phyloP scores from a whole-genome alignment of 371 early-diverging fungal species.

The Actinomortierella wolfii region DNA sequence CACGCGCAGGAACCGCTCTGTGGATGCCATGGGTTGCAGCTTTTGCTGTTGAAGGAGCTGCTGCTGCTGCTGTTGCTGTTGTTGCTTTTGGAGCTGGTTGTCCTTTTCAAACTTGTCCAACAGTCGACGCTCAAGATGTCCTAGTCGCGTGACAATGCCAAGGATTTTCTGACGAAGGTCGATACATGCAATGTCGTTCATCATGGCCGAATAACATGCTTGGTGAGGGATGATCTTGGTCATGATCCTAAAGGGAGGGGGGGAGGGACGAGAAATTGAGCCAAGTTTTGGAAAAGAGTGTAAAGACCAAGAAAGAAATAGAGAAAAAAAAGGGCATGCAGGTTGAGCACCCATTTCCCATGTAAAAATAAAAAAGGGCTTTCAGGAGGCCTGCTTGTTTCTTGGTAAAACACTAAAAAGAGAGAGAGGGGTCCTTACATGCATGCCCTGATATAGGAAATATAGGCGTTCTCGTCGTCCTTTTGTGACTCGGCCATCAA shows the following conservation, averaged over 20 bases:
- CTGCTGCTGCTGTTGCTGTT: constrained; percentile 11
- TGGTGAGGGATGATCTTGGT: constrained; percentile 44
- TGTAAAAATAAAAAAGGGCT: neutral
- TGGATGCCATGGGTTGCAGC: too few relatives aligned
- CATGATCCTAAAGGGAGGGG: constrained; percentile 16
- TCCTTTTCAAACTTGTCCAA: constrained; percentile 33
- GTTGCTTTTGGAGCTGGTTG: constrained; percentile 2
- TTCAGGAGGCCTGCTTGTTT: neutral
- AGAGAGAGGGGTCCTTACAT: constrained; percentile 16
- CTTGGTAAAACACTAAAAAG: neutral
- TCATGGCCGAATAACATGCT: constrained; percentile 25
- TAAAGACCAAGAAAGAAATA: neutral
- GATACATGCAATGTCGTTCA: constrained; percentile 46
- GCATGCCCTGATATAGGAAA: constrained; percentile 42
- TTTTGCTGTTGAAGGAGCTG: constrained; percentile 15
- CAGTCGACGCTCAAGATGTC: constrained; percentile 28
- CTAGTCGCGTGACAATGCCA: constrained; percentile 23
- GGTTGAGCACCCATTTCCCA: neutral
- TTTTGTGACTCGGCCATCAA: constrained; percentile 31
- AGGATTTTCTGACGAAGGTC: constrained; percentile 44
- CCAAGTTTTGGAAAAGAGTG: neutral
- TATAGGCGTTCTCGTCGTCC: constrained; percentile 39
- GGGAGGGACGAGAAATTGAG: neutral
- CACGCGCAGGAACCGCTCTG: too few relatives aligned
- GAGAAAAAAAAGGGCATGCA: neutral